These are phyloP conservation scores for Fomitopsis serialis DNA, from an alignment of 768 basidiomycete species.

Conservation along the genomic window DNA sequence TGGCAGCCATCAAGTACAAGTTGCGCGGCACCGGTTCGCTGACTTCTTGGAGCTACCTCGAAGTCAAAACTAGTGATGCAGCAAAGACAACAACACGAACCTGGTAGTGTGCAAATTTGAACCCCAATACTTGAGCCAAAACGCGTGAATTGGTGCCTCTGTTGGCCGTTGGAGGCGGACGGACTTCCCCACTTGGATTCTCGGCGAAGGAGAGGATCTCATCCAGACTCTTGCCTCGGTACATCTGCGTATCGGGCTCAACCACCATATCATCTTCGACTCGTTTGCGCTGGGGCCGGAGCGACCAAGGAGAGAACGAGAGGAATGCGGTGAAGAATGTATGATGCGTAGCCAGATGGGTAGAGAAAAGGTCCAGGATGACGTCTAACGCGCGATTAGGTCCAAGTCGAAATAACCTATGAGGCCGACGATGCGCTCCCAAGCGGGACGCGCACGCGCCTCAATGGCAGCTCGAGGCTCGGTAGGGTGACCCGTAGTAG, in stretches of 20 bases:
- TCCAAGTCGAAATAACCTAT: slow-evolving; percentile 97
- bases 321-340: slow-evolving; percentile 86
- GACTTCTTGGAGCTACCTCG: slow-evolving; percentile 46
- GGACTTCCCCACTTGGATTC: slow-evolving; percentile 17
- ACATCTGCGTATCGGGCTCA: slow-evolving; percentile 35
- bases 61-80: slow-evolving; percentile 6
- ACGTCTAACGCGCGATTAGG: slow-evolving; percentile 89
- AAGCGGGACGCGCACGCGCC: slow-evolving; percentile 62
- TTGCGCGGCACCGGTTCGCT: slow-evolving; percentile 61
- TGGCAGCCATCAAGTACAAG: slow-evolving; percentile 76
- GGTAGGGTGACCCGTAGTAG: slow-evolving; percentile 56
- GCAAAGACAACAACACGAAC: slow-evolving; percentile 32
- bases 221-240: slow-evolving; percentile 57
- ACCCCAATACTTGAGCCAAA: slow-evolving; percentile 91
- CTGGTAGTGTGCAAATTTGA: slow-evolving; percentile 92
- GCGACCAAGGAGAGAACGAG: slow-evolving; percentile 82
- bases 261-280: slow-evolving; percentile 31
- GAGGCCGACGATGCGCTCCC: slow-evolving; percentile 82
- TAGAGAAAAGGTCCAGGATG: slow-evolving; percentile 85
- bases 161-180: slow-evolving; percentile 4
- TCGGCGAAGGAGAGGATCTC: slow-evolving; percentile 60
- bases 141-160: slow-evolving; percentile 46
- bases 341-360: slow-evolving; percentile 77
- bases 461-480: slow-evolving; percentile 55
- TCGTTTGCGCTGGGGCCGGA: slow-evolving; percentile 12